Conservation (phyloP, 305 asterid species). For the Caryopteris hybrid region DNA sequence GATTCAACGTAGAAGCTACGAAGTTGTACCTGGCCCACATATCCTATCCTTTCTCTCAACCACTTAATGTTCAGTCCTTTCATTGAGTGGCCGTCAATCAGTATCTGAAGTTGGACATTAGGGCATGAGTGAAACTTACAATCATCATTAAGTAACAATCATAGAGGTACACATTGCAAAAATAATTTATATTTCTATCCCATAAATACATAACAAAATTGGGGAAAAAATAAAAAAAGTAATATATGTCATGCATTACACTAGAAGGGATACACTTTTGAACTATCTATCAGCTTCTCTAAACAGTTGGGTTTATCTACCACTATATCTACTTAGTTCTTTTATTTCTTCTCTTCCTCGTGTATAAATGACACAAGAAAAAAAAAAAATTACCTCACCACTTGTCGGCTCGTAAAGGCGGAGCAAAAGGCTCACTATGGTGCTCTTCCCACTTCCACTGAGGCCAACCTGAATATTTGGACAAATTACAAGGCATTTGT, state of each 20-base stretch:
- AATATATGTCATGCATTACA: too few species aligned
- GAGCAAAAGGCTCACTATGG: slow-evolving; percentile 85
- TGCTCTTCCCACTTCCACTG: slow-evolving; percentile 99
- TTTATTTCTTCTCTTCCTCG: not conserved
- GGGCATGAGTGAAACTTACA: not conserved
- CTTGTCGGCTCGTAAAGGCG: slow-evolving; percentile 90
- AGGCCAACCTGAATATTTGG: slow-evolving; percentile 68
- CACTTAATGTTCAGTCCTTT: slow-evolving; percentile 65
- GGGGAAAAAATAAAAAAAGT: not conserved
- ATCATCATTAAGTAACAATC: not conserved
- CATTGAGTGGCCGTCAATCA: slow-evolving; percentile 68
- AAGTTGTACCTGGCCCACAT: slow-evolving; percentile 82
- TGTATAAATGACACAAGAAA: slow-evolving; percentile 7
- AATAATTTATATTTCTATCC: not conserved
- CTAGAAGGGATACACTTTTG: too few species aligned
- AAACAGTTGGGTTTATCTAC: not conserved
- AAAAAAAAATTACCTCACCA: slow-evolving; percentile 65
- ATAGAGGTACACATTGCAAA: not conserved
- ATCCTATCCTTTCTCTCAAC: slow-evolving; percentile 88
- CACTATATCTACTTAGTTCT: not conserved
- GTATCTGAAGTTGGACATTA: slow-evolving; percentile 48
- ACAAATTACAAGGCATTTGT: slow-evolving; percentile 12
- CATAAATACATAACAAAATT: too few species aligned
- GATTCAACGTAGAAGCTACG: not conserved
- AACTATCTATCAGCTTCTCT: slow-evolving; percentile 7